Evolutionary conservation across 2,329 filamentous ascomycete species (phyloP).

Genomic region (Trichoderma guizhouense): DNA sequence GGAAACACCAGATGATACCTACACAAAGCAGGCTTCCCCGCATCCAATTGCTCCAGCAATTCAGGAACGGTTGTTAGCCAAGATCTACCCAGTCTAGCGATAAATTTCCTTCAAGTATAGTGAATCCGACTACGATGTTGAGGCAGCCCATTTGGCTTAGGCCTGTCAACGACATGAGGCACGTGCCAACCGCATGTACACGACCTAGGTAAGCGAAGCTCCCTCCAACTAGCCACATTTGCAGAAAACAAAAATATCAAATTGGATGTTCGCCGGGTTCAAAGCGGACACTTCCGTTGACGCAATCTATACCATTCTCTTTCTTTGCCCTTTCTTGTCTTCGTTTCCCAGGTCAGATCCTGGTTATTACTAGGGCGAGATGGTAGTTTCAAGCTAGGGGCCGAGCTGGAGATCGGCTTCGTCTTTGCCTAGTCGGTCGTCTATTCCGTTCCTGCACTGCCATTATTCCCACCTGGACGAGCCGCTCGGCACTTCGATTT

Average conservation of each 20-base stretch:
- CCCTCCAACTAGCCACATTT: background rate
- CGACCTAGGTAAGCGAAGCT: background rate
- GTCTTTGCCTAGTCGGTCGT: conserved; percentile 59
- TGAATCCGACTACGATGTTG: too few relatives aligned
- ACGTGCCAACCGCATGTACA: background rate
- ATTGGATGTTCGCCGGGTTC: background rate
- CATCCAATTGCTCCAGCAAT: background rate
- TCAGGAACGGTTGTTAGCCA: background rate
- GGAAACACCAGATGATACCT: background rate
- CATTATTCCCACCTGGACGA: background rate
- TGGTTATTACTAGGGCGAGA: background rate
- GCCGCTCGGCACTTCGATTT: background rate
- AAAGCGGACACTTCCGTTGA: background rate
- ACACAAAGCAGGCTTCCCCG: background rate
- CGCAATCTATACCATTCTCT: background rate
- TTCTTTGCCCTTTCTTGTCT: background rate
- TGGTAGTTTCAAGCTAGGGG: background rate
- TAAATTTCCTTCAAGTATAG: too few relatives aligned
- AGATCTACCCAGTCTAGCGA: background rate
- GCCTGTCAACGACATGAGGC: background rate
- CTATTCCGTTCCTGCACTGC: background rate
- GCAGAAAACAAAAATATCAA: background rate
- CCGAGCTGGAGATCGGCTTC: conserved; percentile 58
- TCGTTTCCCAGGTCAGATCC: background rate
- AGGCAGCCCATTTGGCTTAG: background rate